phyloP scores from a whole-genome alignment of 1,284 basidiomycete genomes.

The Moniliophthora roreri region DNA sequence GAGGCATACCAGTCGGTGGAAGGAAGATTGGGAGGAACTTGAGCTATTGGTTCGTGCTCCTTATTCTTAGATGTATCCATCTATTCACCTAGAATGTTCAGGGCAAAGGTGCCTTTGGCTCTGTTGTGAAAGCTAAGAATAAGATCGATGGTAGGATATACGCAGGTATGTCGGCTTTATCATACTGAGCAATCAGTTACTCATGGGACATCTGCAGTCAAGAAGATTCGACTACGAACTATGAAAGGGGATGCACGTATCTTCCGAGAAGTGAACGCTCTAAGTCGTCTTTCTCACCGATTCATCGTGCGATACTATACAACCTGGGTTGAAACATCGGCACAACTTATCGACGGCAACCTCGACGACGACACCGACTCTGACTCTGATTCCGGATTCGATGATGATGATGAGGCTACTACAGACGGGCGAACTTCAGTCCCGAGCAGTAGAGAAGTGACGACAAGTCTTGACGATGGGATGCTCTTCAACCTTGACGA shows the following conservation, averaged over 20 bases:
- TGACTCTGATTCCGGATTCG: slow-evolving; percentile 36
- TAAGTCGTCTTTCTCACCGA: slow-evolving; percentile 85
- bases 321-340: slow-evolving; percentile 76
- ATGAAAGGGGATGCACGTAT: slow-evolving; percentile 85
- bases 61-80: not conserved
- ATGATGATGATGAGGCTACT: slow-evolving; percentile 33
- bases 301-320: slow-evolving; percentile 92
- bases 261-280: slow-evolving; percentile 88
- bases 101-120: slow-evolving; percentile 93
- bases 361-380: slow-evolving; percentile 48
- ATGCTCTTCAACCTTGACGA: slow-evolving; percentile 46
- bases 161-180: slow-evolving; percentile 48
- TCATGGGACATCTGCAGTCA: slow-evolving; percentile 47
- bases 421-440: slow-evolving; percentile 47
- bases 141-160: slow-evolving; percentile 75
- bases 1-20: slow-evolving; percentile 72
- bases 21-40: slow-evolving; percentile 83
- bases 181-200: not conserved
- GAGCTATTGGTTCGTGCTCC: slow-evolving; percentile 59
- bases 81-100: slow-evolving; percentile 26
- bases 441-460: slow-evolving; percentile 16
- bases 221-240: slow-evolving; percentile 86
- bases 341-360: slow-evolving; percentile 43
- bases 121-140: slow-evolving; percentile 92
- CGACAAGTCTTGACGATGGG: slow-evolving; percentile 37